These are phyloP conservation scores for Lentithecium fluviatile DNA, from an alignment of 495 filamentous ascomycete genomes.

Conservation along the genomic window DNA sequence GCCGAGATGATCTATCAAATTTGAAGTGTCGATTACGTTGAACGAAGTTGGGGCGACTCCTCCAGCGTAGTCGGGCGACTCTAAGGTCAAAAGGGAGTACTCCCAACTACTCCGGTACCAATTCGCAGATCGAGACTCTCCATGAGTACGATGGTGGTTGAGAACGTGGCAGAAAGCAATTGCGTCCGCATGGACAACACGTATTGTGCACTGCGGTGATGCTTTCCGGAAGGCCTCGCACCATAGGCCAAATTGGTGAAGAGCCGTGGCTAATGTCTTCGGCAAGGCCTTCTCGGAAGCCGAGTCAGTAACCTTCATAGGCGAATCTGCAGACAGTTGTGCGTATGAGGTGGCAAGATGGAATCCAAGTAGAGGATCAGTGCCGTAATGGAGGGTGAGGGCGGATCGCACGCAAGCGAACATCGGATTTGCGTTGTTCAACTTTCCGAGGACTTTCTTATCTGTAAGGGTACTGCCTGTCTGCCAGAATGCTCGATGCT, in stretches of 20 bases:
- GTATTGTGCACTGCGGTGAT: not conserved
- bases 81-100: conserved; percentile 20
- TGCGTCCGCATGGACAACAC: too few relatives aligned
- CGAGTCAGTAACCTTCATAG: not conserved
- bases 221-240: not conserved
- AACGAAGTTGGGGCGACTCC: conserved; percentile 48
- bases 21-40: conserved; percentile 60
- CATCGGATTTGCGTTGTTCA: conserved; percentile 40
- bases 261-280: not conserved
- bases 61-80: conserved; percentile 32
- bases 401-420: conserved; percentile 26
- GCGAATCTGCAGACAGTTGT: conserved; percentile 3
- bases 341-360: conserved; percentile 30
- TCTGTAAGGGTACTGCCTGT: conserved; percentile 34
- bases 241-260: conserved; percentile 1
- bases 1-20: conserved; percentile 52
- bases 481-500: conserved; percentile 44
- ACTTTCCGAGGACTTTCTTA: not conserved
- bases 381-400: conserved; percentile 32
- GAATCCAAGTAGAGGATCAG: conserved; percentile 34
- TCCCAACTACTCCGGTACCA: conserved; percentile 22
- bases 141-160: too few relatives aligned
- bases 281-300: not conserved
- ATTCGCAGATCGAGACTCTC: not conserved
- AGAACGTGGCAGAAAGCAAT: too few relatives aligned